phyloP scores from a whole-genome alignment of 208 protist species.

The Acanthamoeba healyi region DNA sequence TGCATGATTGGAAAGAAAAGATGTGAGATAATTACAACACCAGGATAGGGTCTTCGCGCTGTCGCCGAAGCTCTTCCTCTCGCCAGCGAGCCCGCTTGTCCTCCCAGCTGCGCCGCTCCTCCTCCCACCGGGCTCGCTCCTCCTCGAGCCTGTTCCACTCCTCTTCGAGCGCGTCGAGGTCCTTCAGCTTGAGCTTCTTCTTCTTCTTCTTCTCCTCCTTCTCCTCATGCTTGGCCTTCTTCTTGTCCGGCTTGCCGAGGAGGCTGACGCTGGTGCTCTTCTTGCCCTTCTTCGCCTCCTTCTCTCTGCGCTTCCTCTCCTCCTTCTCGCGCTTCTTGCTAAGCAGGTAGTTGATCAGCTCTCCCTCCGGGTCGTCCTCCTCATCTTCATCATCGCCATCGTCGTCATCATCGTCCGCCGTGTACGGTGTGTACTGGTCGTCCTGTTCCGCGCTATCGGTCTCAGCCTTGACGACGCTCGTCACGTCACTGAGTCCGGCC shows the following conservation, averaged over 20 bases:
- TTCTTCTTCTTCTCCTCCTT: not conserved
- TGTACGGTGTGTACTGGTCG: not conserved
- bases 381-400: conserved; percentile 33
- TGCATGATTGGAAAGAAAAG: not conserved
- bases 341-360: not conserved
- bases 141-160: not conserved
- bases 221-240: not conserved
- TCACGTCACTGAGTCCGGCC: not conserved
- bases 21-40: not conserved
- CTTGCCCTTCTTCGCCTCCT: not conserved
- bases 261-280: not conserved
- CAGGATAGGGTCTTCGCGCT: not conserved
- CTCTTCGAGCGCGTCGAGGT: not conserved
- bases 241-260: not conserved
- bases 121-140: not conserved
- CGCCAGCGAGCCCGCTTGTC: not conserved
- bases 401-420: not conserved
- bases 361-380: not conserved
- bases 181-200: conserved; percentile 42
- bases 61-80: not conserved
- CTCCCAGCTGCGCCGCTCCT: not conserved
- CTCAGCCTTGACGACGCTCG: not conserved
- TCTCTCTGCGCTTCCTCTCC: not conserved
- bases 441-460: not conserved
- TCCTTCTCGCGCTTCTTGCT: conserved; percentile 1